phyloP scores from a whole-genome alignment of 2,329 filamentous ascomycete genomes.

The Sporothrix dimorphospora region DNA sequence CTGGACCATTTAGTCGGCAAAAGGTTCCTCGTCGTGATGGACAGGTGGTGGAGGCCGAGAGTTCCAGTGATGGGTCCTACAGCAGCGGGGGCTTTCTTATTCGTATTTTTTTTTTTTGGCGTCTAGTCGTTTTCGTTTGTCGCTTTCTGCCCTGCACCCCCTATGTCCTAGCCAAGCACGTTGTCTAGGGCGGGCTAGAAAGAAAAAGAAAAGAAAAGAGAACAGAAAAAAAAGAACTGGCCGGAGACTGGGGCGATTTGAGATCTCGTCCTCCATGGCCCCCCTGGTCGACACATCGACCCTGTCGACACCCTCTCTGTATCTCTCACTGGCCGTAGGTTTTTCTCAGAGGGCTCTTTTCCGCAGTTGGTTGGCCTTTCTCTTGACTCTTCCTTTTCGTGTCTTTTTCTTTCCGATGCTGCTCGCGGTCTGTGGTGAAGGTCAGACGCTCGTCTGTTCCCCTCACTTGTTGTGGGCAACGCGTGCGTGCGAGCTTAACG shows the following conservation, averaged over 20 bases:
- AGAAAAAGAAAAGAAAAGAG: not conserved
- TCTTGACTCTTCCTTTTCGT: not conserved
- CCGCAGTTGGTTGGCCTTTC: not conserved
- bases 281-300: constrained; percentile 15
- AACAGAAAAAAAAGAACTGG: not conserved
- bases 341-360: not conserved
- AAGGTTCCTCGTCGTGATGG: not conserved
- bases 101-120: not conserved
- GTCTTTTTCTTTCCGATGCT: not conserved
- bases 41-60: not conserved
- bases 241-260: constrained; percentile 6
- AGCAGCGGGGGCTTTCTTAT: constrained; percentile 24
- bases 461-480: not conserved
- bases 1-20: not conserved
- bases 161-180: not conserved
- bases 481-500: not conserved
- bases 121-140: not conserved
- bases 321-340: not conserved
- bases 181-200: not conserved
- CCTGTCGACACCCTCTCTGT: constrained; percentile 23
- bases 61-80: constrained; percentile 31
- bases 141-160: not conserved
- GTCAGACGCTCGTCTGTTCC: constrained; percentile 22
- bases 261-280: constrained; percentile 3
- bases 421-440: not conserved